Evolutionary conservation across 192 early-diverging fungal genomes (phyloP), one percentile per base, ranked within the genome.

Genomic region (Backusella tarrabulga): DNA sequence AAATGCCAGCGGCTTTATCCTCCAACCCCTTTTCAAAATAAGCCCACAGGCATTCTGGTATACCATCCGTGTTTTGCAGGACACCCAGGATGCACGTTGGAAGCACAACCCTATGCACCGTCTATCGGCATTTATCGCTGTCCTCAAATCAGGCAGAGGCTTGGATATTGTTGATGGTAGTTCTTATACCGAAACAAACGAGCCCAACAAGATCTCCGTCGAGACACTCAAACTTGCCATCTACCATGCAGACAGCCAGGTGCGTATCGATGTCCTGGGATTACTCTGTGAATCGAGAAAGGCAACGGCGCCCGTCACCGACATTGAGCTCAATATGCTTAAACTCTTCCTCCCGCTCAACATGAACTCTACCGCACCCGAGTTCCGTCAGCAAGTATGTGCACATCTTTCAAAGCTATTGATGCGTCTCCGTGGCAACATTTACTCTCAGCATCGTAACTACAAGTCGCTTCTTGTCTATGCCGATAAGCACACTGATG

Each of bases 281-380:
- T 86, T 97, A 9, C 81, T 97, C 9, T 95, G 95, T 77, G 96
- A 96, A 72, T 89, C 93, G 3, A 83, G 88, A 63, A 88, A 91
- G n/a, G 85, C 88, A 19, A 88, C 92, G 0, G 85, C 87, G 11
- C 88, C 90, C 36, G 86, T 93, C 29, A 88, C 86, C 26, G 72
- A 72, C 8, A 82, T 85, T 14, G 95, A 97, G 76, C 76, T 92
- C n/a, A 77, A 84, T 0, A 80, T 93, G 68, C 63, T 97, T 34
- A 89, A 90, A 72, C 74, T 81, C 32, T 93, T 94, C 54, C 80
- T 97, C 32, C 84, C 86, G 0, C 88, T 90, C 17, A 95, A 94
- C 73, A 72, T 91, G 66, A 92, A 90, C 46, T 88, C 87, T 17
- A 91, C 92, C 26, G 90, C 90, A 26, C 92, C 94, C 0, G 95